phyloP scores from a whole-genome alignment of 2,329 filamentous ascomycete genomes.

The Fusarium armeniacum region DNA sequence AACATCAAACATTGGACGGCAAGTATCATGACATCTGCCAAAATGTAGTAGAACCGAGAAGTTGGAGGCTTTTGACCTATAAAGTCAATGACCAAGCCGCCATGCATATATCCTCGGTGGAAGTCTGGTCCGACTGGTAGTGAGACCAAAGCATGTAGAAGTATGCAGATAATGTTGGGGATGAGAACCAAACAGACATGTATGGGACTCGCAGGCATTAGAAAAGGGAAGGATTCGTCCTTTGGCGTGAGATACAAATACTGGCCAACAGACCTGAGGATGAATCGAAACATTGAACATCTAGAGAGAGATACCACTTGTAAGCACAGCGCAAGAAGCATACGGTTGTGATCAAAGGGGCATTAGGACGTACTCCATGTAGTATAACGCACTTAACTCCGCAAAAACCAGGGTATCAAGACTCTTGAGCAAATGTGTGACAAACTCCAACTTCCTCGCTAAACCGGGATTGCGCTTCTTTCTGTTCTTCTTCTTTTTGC shows the following conservation, averaged over 20 bases:
- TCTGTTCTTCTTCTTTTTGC: conserved; percentile 55
- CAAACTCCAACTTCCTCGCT: conserved; percentile 71
- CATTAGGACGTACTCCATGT: conserved; percentile 72
- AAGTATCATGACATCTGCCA: conserved; percentile 69
- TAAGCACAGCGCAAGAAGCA: conserved; percentile 28
- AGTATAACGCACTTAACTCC: conserved; percentile 76
- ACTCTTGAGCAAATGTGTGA: conserved; percentile 71
- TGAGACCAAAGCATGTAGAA: conserved; percentile 70
- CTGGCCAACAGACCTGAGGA: conserved; percentile 71
- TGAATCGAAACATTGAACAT: conserved; percentile 74
- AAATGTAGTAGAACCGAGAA: conserved; percentile 67
- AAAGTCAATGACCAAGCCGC: conserved; percentile 76
- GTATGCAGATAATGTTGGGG: conserved; percentile 71
- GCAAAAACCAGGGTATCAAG: conserved; percentile 75
- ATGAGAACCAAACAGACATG: conserved; percentile 71
- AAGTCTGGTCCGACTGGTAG: conserved; percentile 71
- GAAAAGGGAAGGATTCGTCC: conserved; percentile 67
- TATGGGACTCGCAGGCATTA: conserved; percentile 68
- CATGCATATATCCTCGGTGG: conserved; percentile 75
- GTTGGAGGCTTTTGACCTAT: conserved; percentile 75
- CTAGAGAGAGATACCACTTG: conserved; percentile 55
- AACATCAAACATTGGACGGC: conserved; percentile 74
- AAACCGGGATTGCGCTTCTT: conserved; percentile 60
- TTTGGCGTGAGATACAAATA: conserved; percentile 75
- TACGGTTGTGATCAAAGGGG: background rate